A percentile compares a stretch with the other conserved stretches of the same genome.
Conservation (phyloP, 2,329 filamentous ascomycete species). For the Hyphodiscus sp. region DNA sequence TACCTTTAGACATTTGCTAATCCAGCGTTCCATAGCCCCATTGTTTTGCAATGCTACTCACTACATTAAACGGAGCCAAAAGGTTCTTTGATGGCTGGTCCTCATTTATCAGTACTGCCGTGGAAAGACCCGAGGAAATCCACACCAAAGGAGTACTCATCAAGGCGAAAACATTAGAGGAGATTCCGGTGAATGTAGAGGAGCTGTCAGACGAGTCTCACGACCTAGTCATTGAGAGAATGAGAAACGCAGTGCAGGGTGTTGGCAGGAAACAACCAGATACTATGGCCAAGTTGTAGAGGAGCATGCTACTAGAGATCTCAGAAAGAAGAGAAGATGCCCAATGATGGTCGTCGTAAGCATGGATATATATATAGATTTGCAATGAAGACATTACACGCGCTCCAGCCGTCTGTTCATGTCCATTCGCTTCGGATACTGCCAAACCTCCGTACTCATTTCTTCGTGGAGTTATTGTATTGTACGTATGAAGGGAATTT, state of each 20-base stretch:
- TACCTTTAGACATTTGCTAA: too few species aligned
- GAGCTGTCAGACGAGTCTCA: conserved; percentile 38
- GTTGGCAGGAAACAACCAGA: conserved; percentile 22
- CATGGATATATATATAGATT: not conserved
- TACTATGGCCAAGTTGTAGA: conserved; percentile 29
- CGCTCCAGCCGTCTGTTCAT: too few species aligned
- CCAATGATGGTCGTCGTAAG: not conserved
- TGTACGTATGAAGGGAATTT: too few species aligned
- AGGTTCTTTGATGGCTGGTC: conserved; percentile 51
- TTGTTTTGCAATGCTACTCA: conserved; percentile 56
- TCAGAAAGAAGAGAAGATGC: not conserved
- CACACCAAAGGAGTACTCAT: conserved; percentile 39
- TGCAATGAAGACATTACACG: too few species aligned
- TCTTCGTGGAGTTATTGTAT: too few species aligned
- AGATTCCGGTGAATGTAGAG: conserved; percentile 39
- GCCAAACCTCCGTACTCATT: too few species aligned
- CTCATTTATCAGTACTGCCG: conserved; percentile 44
- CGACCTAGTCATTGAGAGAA: conserved; percentile 37
- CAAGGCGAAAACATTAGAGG: conserved; percentile 45
- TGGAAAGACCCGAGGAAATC: conserved; percentile 17
- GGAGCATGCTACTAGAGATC: not conserved
- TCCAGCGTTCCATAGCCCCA: conserved; percentile 42
- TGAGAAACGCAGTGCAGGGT: conserved; percentile 28
- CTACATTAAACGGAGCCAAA: conserved; percentile 37
- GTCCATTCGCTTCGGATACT: too few species aligned